Base-by-base conservation (phyloP, 257 asterid species). In the Oldenlandia corymbosa region DNA sequence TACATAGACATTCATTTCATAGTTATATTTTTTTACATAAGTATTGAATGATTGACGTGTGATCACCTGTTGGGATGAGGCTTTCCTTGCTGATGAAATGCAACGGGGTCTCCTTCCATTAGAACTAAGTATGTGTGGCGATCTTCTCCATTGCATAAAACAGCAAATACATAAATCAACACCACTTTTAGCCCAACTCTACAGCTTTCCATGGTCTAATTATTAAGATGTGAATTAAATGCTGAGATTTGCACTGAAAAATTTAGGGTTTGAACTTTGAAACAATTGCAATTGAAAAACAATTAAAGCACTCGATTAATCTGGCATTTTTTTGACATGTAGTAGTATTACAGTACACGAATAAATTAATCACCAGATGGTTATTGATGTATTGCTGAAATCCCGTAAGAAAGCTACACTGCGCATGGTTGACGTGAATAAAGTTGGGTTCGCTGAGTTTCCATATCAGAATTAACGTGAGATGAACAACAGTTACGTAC, bases 71-170 rank as follows among this genome's bases (percentile, higher is more conserved):
- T 73, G 61, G 28, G 57, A 66, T 67, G 31, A 20, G 20, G 27
- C 37, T 20, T 54, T 10, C 30, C 43, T 32, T 59, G 65, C 52
- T 66, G 79, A 71, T 61, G 82, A 76, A 91, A 88, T 21, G 96
- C 96, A 31, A 72, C 90, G 3, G 94, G 87, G 26, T 39, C 82
- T 23, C 94, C 98, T 42, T 91, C 95, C 48, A 83, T 74, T 47
- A 84, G 62, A 62, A 91, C 83, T 62, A 86, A 59, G 69, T 85
- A 91, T 61, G 78, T 84, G 21, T 76, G 68, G 51, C 75, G 73
- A 47, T 84, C 76, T 76, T 81, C 88, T 7, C 79, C 75, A n/a
- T 45, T 48, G 75, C 83, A 81, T 24, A 77, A 63, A 56, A 73
- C 48, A 5, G 78, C 18, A 39, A 18, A 30, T 2, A 76, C 7